These are phyloP conservation scores for Crithidia acanthocephali DNA, from an alignment of 208 protist genomes.

Conservation along the genomic window DNA sequence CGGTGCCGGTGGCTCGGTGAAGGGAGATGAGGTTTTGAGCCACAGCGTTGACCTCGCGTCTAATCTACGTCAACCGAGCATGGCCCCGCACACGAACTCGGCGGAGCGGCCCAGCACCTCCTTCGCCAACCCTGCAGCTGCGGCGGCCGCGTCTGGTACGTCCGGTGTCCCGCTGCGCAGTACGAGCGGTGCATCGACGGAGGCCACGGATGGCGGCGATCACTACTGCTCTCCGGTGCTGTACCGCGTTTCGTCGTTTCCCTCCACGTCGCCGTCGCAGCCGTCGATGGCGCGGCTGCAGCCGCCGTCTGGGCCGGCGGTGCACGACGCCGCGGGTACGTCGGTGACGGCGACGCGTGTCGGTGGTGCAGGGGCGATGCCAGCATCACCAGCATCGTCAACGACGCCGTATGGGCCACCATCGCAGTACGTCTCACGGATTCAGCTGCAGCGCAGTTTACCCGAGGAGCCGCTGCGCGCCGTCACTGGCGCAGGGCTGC, in stretches of 20 bases:
- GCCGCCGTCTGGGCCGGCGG: not conserved
- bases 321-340: too few species aligned
- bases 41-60: slow-evolving; percentile 1
- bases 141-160: not conserved
- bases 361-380: too few species aligned
- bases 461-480: slow-evolving; percentile 6
- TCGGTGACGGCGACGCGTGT: too few species aligned
- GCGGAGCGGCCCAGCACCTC: not conserved
- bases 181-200: not conserved
- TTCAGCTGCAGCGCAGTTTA: not conserved
- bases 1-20: too few species aligned
- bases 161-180: not conserved
- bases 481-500: not conserved
- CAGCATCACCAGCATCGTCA: not conserved
- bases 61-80: not conserved
- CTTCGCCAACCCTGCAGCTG: not conserved
- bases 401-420: not conserved
- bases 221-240: slow-evolving; percentile 23
- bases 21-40: not conserved
- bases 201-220: not conserved
- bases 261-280: not conserved
- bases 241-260: slow-evolving; percentile 4
- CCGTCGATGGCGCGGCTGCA: not conserved
- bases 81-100: not conserved
- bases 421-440: not conserved